Base-by-base conservation (phyloP, 345 rosid genomes). In the Iberis pinnata region DNA sequence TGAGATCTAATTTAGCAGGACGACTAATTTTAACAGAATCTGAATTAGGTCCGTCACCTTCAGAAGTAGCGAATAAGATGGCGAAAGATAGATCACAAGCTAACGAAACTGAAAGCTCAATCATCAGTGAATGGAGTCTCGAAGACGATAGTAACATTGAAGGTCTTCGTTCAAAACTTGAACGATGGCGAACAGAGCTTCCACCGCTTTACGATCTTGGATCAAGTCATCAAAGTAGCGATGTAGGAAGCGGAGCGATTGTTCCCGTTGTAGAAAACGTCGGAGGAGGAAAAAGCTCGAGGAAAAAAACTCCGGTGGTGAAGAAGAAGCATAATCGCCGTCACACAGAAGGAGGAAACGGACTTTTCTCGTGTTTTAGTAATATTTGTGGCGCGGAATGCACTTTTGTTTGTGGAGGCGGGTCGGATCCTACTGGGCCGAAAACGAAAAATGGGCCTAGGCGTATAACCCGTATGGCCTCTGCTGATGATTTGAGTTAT, bases 31-130 rank as follows among this genome's bases (percentile, higher is more conserved):
- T 78, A 53, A 82, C 92, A 0, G 82, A 80, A 33, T 82, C 96
- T 0, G 95, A 92, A 16, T 38, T 85, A 49, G 98, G 96, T 7
- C 96, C 96, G 0, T 88, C 96, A 0, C 78, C 95, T 0, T 92
- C 96, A 2, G 98, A 84, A 67, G 88, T 92, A 56, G 95, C 89
- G 6, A 78, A 81, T 4, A 76, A 50, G 1, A 46, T 82, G 63
- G 78, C 80, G 8, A 80, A 46, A 33, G 78, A 73, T 49, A 60
- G 56, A 64, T 13, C 68, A 5, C 52, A 43, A 36, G 61, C 49
- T 0, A 26, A 29, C 4, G 95, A 79, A 6, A 53, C 56, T 0
- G 96, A 80, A 65, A 79, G 89, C 18, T 76, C 86, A 1, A 53
- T 69, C 6, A 40, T 69, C 7, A 76, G 70, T 13, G 83, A 60